Evolutionary conservation across 306 rosid genomes (phyloP).

Genomic region (Hippophae rhamnoides): DNA sequence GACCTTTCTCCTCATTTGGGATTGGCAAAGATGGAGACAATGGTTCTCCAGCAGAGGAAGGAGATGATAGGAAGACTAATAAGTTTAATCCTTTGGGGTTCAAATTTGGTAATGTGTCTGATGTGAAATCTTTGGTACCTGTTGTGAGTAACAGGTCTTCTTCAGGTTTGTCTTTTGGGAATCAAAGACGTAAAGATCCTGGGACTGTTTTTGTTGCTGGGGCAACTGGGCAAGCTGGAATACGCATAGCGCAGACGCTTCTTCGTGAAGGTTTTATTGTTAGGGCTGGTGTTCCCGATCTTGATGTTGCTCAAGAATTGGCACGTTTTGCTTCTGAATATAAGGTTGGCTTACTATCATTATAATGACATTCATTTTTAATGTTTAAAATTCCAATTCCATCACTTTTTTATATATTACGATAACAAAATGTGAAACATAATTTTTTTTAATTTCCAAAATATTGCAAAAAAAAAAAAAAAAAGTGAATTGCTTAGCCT

Average conservation of each 20-base stretch:
- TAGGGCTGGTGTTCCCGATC: constrained; percentile 85
- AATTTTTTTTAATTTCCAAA: too few species aligned
- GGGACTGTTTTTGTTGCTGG: constrained; percentile 81
- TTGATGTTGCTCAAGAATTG: constrained; percentile 73
- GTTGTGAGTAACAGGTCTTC: constrained; percentile 28
- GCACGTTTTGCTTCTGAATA: constrained; percentile 80
- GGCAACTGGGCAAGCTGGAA: constrained; percentile 75
- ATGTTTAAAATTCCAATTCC: too few species aligned
- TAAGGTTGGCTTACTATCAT: constrained; percentile 41
- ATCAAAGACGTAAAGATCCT: constrained; percentile 61
- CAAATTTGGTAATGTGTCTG: constrained; percentile 57
- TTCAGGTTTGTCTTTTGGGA: constrained; percentile 58
- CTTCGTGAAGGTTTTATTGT: constrained; percentile 79
- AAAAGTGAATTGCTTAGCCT: too few species aligned
- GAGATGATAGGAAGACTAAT: constrained; percentile 14
- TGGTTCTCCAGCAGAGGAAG: constrained; percentile 26
- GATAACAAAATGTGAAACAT: too few species aligned
- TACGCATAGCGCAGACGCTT: constrained; percentile 68
- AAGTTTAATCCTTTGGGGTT: constrained; percentile 47
- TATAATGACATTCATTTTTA: neutral
- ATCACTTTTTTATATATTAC: too few species aligned
- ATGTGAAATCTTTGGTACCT: constrained; percentile 62
- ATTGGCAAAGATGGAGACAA: constrained; percentile 35
- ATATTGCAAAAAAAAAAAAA: too few species aligned
- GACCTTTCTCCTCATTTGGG: constrained; percentile 48